phyloP scores from a whole-genome alignment of 345 rosid species.

The Acer yangbiense region DNA sequence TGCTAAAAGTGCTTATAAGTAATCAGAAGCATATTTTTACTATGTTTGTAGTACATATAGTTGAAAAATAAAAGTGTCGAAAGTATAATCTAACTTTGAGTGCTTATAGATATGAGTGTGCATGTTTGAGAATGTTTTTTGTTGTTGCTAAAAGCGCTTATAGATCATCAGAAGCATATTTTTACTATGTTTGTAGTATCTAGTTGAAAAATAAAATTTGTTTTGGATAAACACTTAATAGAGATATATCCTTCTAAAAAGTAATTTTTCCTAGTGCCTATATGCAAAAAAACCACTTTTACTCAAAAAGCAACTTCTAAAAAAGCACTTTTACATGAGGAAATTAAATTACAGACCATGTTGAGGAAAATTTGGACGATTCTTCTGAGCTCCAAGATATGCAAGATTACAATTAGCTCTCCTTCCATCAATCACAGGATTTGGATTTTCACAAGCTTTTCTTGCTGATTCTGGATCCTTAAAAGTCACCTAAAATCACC shows the following conservation, averaged over 20 bases:
- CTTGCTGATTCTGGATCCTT: slow-evolving; percentile 58
- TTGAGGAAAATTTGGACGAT: slow-evolving; percentile 37
- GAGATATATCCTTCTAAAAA: too few relatives aligned
- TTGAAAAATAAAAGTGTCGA: not conserved
- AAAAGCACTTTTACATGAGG: not conserved
- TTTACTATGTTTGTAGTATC: not conserved
- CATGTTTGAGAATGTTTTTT: too few relatives aligned
- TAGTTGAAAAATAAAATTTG: not conserved
- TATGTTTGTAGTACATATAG: not conserved
- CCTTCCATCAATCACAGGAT: slow-evolving; percentile 58
- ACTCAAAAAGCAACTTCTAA: not conserved
- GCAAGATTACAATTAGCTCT: slow-evolving; percentile 61
- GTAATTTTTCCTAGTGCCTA: too few relatives aligned
- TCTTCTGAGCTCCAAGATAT: slow-evolving; percentile 51
- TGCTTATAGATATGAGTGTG: not conserved
- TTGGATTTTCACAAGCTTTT: slow-evolving; percentile 61
- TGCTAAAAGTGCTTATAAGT: not conserved
- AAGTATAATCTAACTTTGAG: not conserved
- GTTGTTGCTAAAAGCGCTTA: not conserved
- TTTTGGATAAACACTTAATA: too few relatives aligned
- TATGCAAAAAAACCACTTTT: not conserved
- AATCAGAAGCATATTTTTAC: not conserved
- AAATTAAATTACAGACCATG: slow-evolving; percentile 23
- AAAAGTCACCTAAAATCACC: slow-evolving; percentile 49
- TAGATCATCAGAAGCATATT: not conserved